Conservation (phyloP, 306 rosid genomes). For the Myrica gale region DNA sequence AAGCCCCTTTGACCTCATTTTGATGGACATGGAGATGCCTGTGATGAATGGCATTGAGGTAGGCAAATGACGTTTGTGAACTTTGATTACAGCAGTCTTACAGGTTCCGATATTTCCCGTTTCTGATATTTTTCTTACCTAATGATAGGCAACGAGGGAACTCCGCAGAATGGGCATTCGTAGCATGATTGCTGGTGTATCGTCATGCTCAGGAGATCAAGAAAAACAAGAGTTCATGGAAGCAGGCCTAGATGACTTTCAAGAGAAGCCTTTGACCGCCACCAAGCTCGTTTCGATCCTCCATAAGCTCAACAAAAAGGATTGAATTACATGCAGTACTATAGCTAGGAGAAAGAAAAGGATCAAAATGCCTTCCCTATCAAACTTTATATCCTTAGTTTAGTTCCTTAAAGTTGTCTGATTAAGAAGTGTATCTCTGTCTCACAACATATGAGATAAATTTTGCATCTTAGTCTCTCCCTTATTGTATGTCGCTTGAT, state of each 20-base stretch:
- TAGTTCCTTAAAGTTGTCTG: too few species aligned
- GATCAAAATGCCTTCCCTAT: too few species aligned
- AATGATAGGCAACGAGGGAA: constrained; percentile 59
- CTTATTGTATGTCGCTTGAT: too few species aligned
- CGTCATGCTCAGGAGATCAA: constrained; percentile 39
- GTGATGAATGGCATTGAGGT: constrained; percentile 86
- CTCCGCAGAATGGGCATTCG: constrained; percentile 67
- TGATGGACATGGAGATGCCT: constrained; percentile 93
- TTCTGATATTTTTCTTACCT: not conserved
- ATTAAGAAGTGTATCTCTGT: too few species aligned
- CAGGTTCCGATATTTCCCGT: not conserved
- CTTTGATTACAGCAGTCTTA: not conserved
- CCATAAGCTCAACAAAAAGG: constrained; percentile 22
- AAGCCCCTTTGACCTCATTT: constrained; percentile 63
- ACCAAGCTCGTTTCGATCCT: constrained; percentile 55
- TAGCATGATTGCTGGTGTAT: constrained; percentile 72
- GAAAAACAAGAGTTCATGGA: constrained; percentile 48
- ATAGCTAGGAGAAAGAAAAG: too few species aligned
- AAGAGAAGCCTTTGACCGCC: constrained; percentile 62
- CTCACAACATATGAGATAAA: too few species aligned
- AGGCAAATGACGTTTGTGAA: not conserved
- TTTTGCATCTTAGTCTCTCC: too few species aligned
- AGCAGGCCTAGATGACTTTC: constrained; percentile 71
- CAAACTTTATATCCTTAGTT: too few species aligned
- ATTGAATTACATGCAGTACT: not conserved